Evolutionary conservation across 1,284 basidiomycete species (phyloP).

Genomic region (Boletus hoseneyae): DNA sequence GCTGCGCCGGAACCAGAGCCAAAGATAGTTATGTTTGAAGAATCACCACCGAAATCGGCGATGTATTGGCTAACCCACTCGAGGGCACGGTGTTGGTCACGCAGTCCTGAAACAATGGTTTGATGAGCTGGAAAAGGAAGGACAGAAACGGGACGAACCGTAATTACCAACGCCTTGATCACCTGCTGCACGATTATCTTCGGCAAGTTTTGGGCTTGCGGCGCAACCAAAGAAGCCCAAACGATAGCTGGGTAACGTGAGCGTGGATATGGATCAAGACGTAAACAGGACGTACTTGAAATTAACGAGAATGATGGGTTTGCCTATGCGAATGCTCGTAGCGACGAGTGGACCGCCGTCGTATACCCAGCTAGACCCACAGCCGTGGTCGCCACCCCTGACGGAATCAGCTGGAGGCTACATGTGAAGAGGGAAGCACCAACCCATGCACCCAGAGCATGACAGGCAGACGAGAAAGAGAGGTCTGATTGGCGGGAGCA

Average conservation of each 20-base stretch:
- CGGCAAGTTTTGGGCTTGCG: slow-evolving; percentile 56
- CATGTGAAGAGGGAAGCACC: slow-evolving; percentile 20
- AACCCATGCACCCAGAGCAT: slow-evolving; percentile 82
- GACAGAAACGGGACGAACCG: slow-evolving; percentile 39
- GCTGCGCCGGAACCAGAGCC: slow-evolving; percentile 68
- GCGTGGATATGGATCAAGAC: slow-evolving; percentile 17
- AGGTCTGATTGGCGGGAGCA: slow-evolving; percentile 53
- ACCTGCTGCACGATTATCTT: slow-evolving; percentile 59
- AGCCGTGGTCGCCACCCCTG: slow-evolving; percentile 67
- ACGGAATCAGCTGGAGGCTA: slow-evolving; percentile 15
- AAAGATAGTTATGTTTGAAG: slow-evolving; percentile 66
- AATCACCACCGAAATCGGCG: slow-evolving; percentile 67
- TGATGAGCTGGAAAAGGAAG: slow-evolving; percentile 2
- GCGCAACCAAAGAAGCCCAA: slow-evolving; percentile 72
- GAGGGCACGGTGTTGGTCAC: slow-evolving; percentile 66
- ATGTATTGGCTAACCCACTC: slow-evolving; percentile 71
- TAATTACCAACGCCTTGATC: slow-evolving; percentile 76
- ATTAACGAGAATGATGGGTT: slow-evolving; percentile 68
- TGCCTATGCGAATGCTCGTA: slow-evolving; percentile 56
- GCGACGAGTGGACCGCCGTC: slow-evolving; percentile 68
- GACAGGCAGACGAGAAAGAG: slow-evolving; percentile 57
- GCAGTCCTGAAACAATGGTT: slow-evolving; percentile 45
- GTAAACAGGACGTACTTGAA: slow-evolving; percentile 57
- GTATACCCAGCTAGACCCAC: slow-evolving; percentile 71
- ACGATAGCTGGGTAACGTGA: slow-evolving; percentile 52